Evolutionary conservation across 1,284 basidiomycete genomes (phyloP), one percentile per base, ranked within the genome.

Genomic region (Xerocomus minutiporus): DNA sequence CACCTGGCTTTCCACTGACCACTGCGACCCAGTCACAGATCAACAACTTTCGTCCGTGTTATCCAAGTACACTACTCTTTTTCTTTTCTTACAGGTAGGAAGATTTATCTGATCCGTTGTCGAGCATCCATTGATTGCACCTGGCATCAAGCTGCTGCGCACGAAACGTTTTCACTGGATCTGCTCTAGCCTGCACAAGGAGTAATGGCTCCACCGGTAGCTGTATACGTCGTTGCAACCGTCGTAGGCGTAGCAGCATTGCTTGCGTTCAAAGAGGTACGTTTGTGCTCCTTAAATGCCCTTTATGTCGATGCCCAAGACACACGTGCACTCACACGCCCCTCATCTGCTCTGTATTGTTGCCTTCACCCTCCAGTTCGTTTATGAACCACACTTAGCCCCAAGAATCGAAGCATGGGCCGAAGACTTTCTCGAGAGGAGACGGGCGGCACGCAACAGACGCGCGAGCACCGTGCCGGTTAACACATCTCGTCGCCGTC

Each of bases 341-440:
- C 26, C 42, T 46, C 34, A 8, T 44, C 41, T 23, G 6, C 44
- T 35, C 50, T 20, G 40, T 44, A 36, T 26, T 41, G 8, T 20
- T 38, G 13, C 8, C 6, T 15, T 36, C 45, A 29, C 29, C 43
- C 23, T 48, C 48, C 50, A 84, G 82, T 78, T 78, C 53, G 73
- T 84, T n/a, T 84, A 81, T 49, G 82, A 84, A 54, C 82, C 82
- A 4, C 81, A 82, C 56, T 73, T 84, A 48, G 81, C 81, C 32
- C 82, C 82, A 0, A 74, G 64, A 41, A 8, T 83, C 17, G 76
- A 79, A 59, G 71, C 69, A 57, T 83, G 79, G 81, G 75, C 72
- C 2, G 76, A 79, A 56, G 67, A 71, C 4, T 77, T 74, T 54
- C 47, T 77, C 13, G 72, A 73, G 15, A 66, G 67, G 23, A 73